Evolutionary conservation across 441 rosid species (phyloP).

Genomic region (Daphne laureola): DNA sequence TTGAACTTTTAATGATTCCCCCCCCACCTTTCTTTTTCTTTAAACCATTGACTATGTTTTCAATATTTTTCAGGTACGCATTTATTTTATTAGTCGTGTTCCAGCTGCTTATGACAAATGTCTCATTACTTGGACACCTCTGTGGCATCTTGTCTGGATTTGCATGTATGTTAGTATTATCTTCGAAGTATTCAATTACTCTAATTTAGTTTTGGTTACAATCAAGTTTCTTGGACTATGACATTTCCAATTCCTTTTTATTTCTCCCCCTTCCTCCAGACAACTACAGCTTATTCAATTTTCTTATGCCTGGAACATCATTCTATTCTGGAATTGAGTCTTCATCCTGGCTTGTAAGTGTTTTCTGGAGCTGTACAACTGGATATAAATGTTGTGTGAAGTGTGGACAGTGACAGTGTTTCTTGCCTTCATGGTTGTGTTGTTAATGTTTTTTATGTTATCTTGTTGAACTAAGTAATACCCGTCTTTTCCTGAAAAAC

Average conservation of each 20-base stretch:
- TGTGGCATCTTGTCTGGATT: conserved; percentile 94
- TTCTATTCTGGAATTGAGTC: conserved; percentile 72
- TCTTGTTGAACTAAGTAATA: conserved; percentile 1
- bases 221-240: neutral
- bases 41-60: conserved; percentile 11
- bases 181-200: conserved; percentile 7
- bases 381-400: neutral
- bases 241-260: neutral
- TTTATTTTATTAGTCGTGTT: conserved; percentile 67
- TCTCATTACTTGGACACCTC: conserved; percentile 90
- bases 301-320: conserved; percentile 73
- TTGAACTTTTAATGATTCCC: conserved; percentile 4
- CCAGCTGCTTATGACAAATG: conserved; percentile 88
- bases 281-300: conserved; percentile 73
- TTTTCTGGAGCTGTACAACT: conserved; percentile 8
- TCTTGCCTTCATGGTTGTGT: conserved; percentile 1
- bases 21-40: conserved; percentile 11
- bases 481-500: no score
- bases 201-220: no score
- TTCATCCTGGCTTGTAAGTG: conserved; percentile 78
- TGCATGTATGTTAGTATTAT: conserved; percentile 52
- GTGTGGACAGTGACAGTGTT: no score
- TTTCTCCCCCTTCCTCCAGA: conserved; percentile 36
- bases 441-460: conserved; percentile 5
- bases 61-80: conserved; percentile 58